Evolutionary conservation across 2,329 filamentous ascomycete species (phyloP), one percentile per base, ranked within the genome.

Genomic region (Arthrinium puccinioides): DNA sequence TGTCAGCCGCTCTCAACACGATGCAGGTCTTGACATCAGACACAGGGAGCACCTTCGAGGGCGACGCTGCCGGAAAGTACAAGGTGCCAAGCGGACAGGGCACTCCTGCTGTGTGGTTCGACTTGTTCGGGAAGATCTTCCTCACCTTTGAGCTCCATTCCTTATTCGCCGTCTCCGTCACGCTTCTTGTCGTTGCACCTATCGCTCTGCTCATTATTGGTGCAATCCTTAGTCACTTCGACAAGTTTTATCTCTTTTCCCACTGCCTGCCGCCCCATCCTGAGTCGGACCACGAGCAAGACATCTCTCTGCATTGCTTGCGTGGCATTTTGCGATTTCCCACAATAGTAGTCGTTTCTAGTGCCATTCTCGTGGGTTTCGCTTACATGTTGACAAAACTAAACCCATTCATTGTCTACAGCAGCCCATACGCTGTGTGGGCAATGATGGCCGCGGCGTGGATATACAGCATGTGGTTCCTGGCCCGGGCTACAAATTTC

Each of bases 221-320:
- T 10, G 75, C 84, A 38, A 57, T 84, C 18, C 68, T 95, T 4
- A 69, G 72, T 27, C 76, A 75, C 43, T 65, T 70, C 6, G 85
- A 89, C 59, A 94, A 87, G 63, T 85, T 87, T 63, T 96, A 95
- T 59, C 74, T 89, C 36, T 92, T 95, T 54, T 72, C 82, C 5
- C 74, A 77, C 32, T 64, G 62, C 18, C 58, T 70, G 43, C 61
- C 63, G 36, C 72, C 73, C 32, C 67, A 70, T 27, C 70, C 74
- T 36, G 65, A 77, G 11, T 68, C 76, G 43, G 73, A 72, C 27
- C 65, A 72, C 7, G 73, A 83, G 36, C 62, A 69, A 2, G 27
- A 9, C 15, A 66, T 90, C 9, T 56, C 70, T 7, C 57, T 94
- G 15, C 74, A 80, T 41, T 88, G 87, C 2, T 79, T 83, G 70